These are phyloP conservation scores for Puya raimondii DNA, from an alignment of 176 grass and related monocot species.

Conservation along the genomic window DNA sequence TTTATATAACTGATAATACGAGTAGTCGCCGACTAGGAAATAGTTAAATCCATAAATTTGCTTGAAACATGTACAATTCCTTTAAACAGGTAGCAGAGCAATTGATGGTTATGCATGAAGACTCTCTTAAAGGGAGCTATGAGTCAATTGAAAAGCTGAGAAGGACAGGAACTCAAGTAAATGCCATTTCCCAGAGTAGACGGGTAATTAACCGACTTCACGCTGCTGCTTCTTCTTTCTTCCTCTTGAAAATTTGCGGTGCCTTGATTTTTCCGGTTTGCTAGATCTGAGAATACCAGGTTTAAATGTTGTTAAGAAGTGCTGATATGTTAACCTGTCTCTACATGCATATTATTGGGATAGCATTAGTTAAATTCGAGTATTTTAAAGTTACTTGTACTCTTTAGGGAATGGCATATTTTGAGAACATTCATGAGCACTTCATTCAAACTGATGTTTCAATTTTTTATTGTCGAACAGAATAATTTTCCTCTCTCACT, in stretches of 20 bases:
- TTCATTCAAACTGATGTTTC: too few species aligned
- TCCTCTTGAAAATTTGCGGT: background rate
- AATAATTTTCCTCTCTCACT: too few species aligned
- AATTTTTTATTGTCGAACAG: too few species aligned
- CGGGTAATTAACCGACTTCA: constrained; percentile 7
- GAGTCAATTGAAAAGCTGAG: constrained; percentile 58
- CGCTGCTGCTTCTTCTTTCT: background rate
- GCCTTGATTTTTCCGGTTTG: background rate
- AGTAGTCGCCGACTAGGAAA: background rate
- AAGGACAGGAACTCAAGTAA: constrained; percentile 25
- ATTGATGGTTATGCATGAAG: constrained; percentile 83
- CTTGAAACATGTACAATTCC: background rate
- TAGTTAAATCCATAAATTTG: background rate
- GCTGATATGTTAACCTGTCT: background rate
- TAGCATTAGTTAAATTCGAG: background rate
- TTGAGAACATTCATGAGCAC: too few species aligned
- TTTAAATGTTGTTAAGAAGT: background rate
- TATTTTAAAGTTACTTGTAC: background rate
- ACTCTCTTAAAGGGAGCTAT: constrained; percentile 52
- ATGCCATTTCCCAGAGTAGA: constrained; percentile 69
- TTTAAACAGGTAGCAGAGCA: constrained; percentile 54
- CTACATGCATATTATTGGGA: background rate
- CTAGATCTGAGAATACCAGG: background rate
- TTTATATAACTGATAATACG: background rate
- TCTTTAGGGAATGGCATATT: too few species aligned